Evolutionary conservation across 352 stramenopile species (phyloP), one percentile per base, ranked within the genome.

Genomic region (Thalassiosira mediterranea): DNA sequence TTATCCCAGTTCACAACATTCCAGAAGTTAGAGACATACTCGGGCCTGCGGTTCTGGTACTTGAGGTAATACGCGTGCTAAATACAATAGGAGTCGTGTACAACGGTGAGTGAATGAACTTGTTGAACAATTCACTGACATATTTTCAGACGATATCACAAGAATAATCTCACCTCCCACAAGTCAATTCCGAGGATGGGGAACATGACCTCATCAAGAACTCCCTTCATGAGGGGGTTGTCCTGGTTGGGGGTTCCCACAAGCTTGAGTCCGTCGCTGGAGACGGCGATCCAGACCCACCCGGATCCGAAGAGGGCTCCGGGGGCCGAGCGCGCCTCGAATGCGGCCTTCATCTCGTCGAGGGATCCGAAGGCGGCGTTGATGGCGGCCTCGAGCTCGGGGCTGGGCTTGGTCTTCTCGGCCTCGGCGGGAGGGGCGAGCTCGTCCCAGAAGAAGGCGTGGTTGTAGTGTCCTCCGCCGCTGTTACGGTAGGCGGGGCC

Each of bases 21-120:
- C 96, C 96, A 99, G 88, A 97, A 98, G 72, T 96, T 97, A 51
- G 91, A 93, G 73, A 98, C 97, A 94, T 98, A 98, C 84, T 97
- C 94, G 15, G 95, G 93, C 67, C 95, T 91, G 56, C 94, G 92
- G 89, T 98, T 98, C 81, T 98, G 95, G 92, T 98, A 98, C 88
- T 98, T 97, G 65, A 98, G 90, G 91, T 94, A 93, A 66, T 93
- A 94, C 8, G 87, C 88, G 79, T 93, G 88, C 83, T n/a, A n/a
- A n/a, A n/a, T n/a, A n/a, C n/a, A n/a, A n/a, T n/a, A n/a, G n/a
- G n/a, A n/a, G n/a, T n/a, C n/a, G n/a, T n/a, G n/a, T n/a, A n/a
- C n/a, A n/a, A n/a, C n/a, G n/a, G n/a, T n/a, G n/a, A n/a, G n/a
- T n/a, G n/a, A n/a, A n/a, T n/a, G n/a, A n/a, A n/a, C n/a, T n/a